Evolutionary conservation across 352 stramenopile species (phyloP), one percentile per base, ranked within the genome.

Genomic region (Phytophthora macrochlamydospora): DNA sequence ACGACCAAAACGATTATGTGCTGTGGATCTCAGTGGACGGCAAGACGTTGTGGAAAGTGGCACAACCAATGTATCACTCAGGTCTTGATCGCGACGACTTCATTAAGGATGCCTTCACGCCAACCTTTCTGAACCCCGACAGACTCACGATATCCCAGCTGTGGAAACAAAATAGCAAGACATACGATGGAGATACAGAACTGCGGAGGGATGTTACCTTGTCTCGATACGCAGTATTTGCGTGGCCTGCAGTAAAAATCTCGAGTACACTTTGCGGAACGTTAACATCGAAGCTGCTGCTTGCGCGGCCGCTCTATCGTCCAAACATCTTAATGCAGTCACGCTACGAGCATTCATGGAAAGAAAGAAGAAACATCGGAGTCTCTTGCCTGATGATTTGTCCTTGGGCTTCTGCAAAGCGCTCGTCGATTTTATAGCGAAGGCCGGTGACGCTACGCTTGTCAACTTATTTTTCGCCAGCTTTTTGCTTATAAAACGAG

Each of bases 151-250:
- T 71, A 3, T 30, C 30, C 4, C 24, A 65, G 33, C 5, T 75
- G 9, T 75, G 63, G 50, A 46, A 11, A 2, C 28, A 59, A 8
- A 30, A 52, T 8, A 56, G 46, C 31, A 62, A 48, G 8, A 28
- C 37, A 8, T 62, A 59, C 13, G 44, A 64, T 30, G 59, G 49
- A 3, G 60, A 49, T n/a, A 29, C 45, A 2, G 67, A 53, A 6
- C 62, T 67, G 29, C 50, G 59, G 12, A 63, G 49, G 12, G 68
- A 44, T 24, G 33, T 12, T 4, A 62, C 32, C 11, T 37, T 31
- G 12, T 57, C 46, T 48, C 44, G 67, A 6, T 75, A 62, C 42
- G 56, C 56, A 29, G 37, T 70, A 2, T 49, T 74, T 28, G 61
- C 52, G 7, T 75, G 67, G 48, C 48, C 67, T 9, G 35, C 9